Base-by-base conservation (phyloP, 441 rosid species). In the Populus tomentosa region DNA sequence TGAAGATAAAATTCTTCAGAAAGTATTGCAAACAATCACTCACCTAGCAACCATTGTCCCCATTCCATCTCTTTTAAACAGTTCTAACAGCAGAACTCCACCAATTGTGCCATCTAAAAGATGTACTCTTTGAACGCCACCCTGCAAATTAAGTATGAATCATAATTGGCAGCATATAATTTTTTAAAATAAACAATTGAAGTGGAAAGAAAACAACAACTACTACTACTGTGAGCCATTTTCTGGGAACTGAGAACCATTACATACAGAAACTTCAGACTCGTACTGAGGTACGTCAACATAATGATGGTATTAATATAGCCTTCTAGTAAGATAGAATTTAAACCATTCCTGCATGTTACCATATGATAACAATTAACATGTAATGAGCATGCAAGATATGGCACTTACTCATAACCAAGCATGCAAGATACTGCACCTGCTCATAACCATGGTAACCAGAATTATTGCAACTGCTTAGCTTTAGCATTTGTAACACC, bases 41-140 rank as follows among this genome's bases (percentile, higher is more conserved):
- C 85, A 95, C 98, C 98, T 95, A 62, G 98, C 99, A 21, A 95
- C 98, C 99, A 95, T 95, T 63, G 99, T 95, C 77, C 99, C 99
- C 93, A 93, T 88, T 67, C 99, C 99, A 81, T 95, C 99, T 85
- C 99, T 90, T 86, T 93, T 93, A 77, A 95, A 94, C 74, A 95
- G 88, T 83, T 95, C 99, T 83, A 95, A 82, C 73, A 95, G 83
- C 61, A 95, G 82, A 75, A 94, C 98, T 68, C 99, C 99, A 67
- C 94, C 87, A 79, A 92, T 86, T 70, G 98, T 95, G 77, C 99
- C 98, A 85, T 95, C 97, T 78, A 89, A 80, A 83, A 95, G 90
- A 86, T 95, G 98, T 79, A 95, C 99, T 85, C 99, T 91, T 77
- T 92, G 92, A 68, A 95, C 98, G 67, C 99, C 99, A 80, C 98